These are phyloP conservation scores for Claviceps monticola DNA, from an alignment of 2,329 filamentous ascomycete species.

Conservation along the genomic window DNA sequence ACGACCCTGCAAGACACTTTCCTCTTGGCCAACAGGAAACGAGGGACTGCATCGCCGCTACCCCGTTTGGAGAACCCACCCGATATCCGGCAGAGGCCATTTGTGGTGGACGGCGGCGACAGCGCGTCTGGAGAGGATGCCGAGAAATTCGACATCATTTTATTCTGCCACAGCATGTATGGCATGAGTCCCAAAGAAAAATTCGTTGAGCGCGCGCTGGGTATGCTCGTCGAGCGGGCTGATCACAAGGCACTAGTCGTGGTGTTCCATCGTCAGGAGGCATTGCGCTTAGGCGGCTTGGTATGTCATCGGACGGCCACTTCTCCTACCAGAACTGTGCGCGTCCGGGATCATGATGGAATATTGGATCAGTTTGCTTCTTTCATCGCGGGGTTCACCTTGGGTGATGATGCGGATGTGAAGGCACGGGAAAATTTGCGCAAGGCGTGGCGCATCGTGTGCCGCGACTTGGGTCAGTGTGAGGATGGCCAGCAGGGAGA, in stretches of 20 bases:
- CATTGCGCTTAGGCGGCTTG: slow-evolving; percentile 31
- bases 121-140: slow-evolving; percentile 5
- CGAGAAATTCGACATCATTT: slow-evolving; percentile 36
- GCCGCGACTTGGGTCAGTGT: slow-evolving; percentile 30
- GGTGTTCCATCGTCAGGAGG: slow-evolving; percentile 39
- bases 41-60: background rate
- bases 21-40: background rate
- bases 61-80: background rate
- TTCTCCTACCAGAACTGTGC: slow-evolving; percentile 30
- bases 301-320: slow-evolving; percentile 31
- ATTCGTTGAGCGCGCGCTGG: slow-evolving; percentile 32
- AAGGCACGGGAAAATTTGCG: slow-evolving; percentile 18
- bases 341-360: slow-evolving; percentile 30
- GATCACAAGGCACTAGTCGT: slow-evolving; percentile 28
- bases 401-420: slow-evolving; percentile 14
- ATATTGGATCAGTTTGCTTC: slow-evolving; percentile 34
- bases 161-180: slow-evolving; percentile 54
- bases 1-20: background rate
- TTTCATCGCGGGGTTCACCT: slow-evolving; percentile 34
- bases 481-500: slow-evolving; percentile 21
- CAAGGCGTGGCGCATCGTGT: slow-evolving; percentile 35
- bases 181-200: slow-evolving; percentile 36
- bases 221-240: slow-evolving; percentile 26
- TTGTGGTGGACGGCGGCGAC: background rate
- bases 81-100: background rate